Percentiles rank a stretch among this genome's conserved stretches.
These are phyloP conservation scores for Colletotrichum sp. DNA, from an alignment of 2,329 filamentous ascomycete genomes.

Conservation along the genomic window DNA sequence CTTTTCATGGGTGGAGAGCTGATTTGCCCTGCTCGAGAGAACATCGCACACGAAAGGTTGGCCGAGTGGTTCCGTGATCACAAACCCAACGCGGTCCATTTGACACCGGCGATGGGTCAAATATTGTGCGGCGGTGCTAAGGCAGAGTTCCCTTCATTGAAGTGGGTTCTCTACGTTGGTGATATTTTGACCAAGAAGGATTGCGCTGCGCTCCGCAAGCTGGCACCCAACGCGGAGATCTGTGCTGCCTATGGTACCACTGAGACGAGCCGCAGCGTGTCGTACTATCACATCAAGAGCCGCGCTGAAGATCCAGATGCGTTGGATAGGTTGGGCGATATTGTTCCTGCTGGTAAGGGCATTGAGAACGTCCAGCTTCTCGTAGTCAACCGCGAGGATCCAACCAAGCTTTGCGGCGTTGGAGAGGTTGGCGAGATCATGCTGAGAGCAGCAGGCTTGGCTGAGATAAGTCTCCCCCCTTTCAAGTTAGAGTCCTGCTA, in stretches of 20 bases:
- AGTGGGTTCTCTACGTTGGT: slow-evolving; percentile 87
- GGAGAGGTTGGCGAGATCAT: slow-evolving; percentile 87
- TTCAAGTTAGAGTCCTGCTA: background rate
- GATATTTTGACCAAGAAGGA: slow-evolving; percentile 88
- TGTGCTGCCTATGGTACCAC: slow-evolving; percentile 90
- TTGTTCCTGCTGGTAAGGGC: slow-evolving; percentile 81
- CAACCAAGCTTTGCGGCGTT: slow-evolving; percentile 70
- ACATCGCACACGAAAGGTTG: slow-evolving; percentile 84
- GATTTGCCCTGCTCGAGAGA: slow-evolving; percentile 78
- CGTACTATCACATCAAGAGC: slow-evolving; percentile 78
- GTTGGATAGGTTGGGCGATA: slow-evolving; percentile 60
- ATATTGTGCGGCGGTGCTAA: slow-evolving; percentile 84
- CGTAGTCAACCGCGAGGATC: slow-evolving; percentile 74
- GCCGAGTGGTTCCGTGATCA: slow-evolving; percentile 86
- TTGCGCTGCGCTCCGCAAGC: slow-evolving; percentile 72
- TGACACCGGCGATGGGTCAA: slow-evolving; percentile 96
- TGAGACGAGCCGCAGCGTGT: slow-evolving; percentile 60
- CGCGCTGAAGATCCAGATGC: slow-evolving; percentile 60
- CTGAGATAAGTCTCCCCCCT: background rate
- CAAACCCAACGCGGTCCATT: slow-evolving; percentile 78
- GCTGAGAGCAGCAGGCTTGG: slow-evolving; percentile 77
- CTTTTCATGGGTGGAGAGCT: slow-evolving; percentile 84
- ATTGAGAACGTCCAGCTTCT: slow-evolving; percentile 91
- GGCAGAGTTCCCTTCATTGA: slow-evolving; percentile 75
- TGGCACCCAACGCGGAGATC: slow-evolving; percentile 77